Conservation (phyloP, 768 basidiomycete species). For the Leccinellum albellum region DNA sequence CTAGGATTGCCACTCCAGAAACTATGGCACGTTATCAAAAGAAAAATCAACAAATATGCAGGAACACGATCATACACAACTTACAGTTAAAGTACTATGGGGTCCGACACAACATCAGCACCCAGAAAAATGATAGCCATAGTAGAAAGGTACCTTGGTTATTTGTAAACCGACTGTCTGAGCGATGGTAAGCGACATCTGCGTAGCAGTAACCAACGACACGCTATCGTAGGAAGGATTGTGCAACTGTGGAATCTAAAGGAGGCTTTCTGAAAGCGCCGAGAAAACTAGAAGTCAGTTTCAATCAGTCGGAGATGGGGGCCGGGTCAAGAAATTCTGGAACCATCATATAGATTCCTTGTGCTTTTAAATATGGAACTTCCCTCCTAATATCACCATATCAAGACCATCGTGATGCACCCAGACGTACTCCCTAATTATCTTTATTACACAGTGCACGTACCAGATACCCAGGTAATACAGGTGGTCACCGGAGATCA, state of each 20-base stretch:
- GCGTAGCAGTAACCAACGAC: not conserved
- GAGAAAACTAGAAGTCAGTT: no score
- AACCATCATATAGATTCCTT: no score
- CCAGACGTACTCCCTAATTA: no score
- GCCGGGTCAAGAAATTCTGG: no score
- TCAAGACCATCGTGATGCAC: no score
- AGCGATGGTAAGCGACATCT: not conserved
- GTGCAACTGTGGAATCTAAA: not conserved
- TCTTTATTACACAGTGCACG: no score
- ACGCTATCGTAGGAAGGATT: not conserved
- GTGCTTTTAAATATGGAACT: no score
- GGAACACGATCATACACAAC: not conserved
- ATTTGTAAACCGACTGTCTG: not conserved
- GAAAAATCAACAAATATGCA: not conserved
- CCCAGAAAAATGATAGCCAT: not conserved
- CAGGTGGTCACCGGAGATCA: no score
- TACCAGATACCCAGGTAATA: no score
- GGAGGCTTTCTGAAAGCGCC: not conserved
- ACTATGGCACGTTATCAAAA: not conserved
- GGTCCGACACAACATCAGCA: not conserved
- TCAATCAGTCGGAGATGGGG: no score
- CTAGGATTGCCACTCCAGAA: not conserved
- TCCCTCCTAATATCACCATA: no score
- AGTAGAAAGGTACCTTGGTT: not conserved
- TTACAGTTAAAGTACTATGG: not conserved